Conservation (phyloP, 2,329 filamentous ascomycete genomes). For the Lasiodiplodia sp. region DNA sequence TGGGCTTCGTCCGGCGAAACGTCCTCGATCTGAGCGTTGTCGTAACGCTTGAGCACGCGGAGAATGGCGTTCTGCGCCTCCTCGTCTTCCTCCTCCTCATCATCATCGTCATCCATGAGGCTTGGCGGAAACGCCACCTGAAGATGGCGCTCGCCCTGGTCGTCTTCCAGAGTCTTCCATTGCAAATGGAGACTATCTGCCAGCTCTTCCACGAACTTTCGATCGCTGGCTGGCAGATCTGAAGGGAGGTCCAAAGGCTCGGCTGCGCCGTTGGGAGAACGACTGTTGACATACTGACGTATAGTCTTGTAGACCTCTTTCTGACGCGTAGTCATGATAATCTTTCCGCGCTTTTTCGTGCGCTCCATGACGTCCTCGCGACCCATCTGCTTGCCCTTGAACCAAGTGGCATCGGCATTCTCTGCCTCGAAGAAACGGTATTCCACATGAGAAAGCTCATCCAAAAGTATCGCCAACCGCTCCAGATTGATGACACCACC, state of each 20-base stretch:
- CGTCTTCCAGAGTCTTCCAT: conserved; percentile 70
- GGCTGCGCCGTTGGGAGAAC: conserved; percentile 54
- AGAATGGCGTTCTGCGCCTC: conserved; percentile 83
- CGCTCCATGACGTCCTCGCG: conserved; percentile 72
- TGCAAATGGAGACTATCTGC: conserved; percentile 72
- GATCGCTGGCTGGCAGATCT: conserved; percentile 79
- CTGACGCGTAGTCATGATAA: conserved; percentile 80
- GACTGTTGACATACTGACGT: conserved; percentile 80
- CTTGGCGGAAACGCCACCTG: conserved; percentile 67
- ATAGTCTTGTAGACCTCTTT: conserved; percentile 82
- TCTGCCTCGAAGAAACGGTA: conserved; percentile 93
- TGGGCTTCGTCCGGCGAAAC: conserved; percentile 80
- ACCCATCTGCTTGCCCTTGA: conserved; percentile 81
- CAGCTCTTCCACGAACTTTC: conserved; percentile 90
- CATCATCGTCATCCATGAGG: conserved; percentile 58
- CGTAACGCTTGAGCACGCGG: conserved; percentile 87
- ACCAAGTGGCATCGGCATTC: conserved; percentile 87
- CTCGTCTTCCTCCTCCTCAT: conserved; percentile 76
- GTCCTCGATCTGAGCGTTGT: conserved; percentile 86
- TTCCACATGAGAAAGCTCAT: conserved; percentile 87
- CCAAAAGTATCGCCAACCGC: conserved; percentile 77
- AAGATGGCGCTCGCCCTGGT: conserved; percentile 69
- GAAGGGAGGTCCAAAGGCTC: conserved; percentile 75
- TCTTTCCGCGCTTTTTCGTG: conserved; percentile 64
- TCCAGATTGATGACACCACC: conserved; percentile 88